Percentiles rank a stretch among this genome's conserved stretches.
phyloP scores from a whole-genome alignment of 1,139 yeast genomes.

The Taiozyma sp. region DNA sequence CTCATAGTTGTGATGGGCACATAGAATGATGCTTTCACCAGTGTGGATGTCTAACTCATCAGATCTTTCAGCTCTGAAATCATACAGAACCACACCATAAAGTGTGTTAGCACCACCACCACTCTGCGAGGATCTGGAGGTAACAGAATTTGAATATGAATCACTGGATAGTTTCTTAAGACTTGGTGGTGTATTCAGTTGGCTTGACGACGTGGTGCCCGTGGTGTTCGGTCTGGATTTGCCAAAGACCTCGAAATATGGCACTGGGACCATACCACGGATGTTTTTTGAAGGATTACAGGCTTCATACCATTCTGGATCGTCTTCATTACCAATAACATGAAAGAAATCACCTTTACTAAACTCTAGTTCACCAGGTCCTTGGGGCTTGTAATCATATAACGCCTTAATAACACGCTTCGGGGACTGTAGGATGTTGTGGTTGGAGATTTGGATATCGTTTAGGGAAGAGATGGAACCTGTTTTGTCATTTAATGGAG shows the following conservation, averaged over 20 bases:
- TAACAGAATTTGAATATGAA: slow-evolving; percentile 9
- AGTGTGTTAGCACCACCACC: slow-evolving; percentile 29
- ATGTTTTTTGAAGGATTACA: slow-evolving; percentile 75
- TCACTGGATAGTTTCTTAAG: slow-evolving; percentile 16
- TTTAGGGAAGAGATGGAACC: slow-evolving; percentile 18
- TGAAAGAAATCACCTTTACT: slow-evolving; percentile 84
- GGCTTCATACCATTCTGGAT: slow-evolving; percentile 81
- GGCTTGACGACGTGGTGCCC: slow-evolving; percentile 1
- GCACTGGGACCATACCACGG: slow-evolving; percentile 83
- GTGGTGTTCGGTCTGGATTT: slow-evolving; percentile 30
- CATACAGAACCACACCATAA: slow-evolving; percentile 69
- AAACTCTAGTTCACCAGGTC: slow-evolving; percentile 78
- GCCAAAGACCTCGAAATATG: slow-evolving; percentile 76
- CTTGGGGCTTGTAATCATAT: slow-evolving; percentile 71
- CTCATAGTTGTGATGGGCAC: slow-evolving; percentile 94
- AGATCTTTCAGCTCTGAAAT: slow-evolving; percentile 80
- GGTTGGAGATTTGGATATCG: slow-evolving; percentile 16
- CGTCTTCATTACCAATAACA: slow-evolving; percentile 58
- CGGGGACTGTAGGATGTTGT: slow-evolving; percentile 38
- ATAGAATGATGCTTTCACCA: slow-evolving; percentile 86
- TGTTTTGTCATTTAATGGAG: slow-evolving; percentile 16
- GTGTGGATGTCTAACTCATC: slow-evolving; percentile 82
- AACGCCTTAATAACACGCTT: slow-evolving; percentile 81
- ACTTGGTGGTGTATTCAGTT: slow-evolving; percentile 8
- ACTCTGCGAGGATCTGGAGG: slow-evolving; percentile 14